Conservation (phyloP, 2,329 filamentous ascomycete genomes). For the Rutstroemia sp. region DNA sequence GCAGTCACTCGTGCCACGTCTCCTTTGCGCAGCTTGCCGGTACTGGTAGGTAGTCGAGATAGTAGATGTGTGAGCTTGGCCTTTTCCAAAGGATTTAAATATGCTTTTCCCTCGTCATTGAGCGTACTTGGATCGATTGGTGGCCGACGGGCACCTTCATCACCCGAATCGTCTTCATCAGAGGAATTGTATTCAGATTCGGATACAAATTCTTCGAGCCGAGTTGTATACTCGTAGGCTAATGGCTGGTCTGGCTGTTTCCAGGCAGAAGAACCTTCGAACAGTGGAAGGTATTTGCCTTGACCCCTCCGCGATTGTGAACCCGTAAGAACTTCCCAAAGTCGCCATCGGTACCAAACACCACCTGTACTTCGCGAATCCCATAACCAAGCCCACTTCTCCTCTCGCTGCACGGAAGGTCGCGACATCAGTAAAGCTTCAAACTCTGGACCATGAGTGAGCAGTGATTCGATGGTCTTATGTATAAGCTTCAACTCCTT, state of each 20-base stretch:
- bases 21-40: conserved; percentile 69
- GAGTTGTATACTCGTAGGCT: conserved; percentile 74
- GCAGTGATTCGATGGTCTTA: conserved; percentile 72
- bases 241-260: conserved; percentile 63
- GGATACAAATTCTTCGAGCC: conserved; percentile 70
- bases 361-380: conserved; percentile 72
- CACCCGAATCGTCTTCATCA: conserved; percentile 68
- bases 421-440: conserved; percentile 88
- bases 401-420: conserved; percentile 73
- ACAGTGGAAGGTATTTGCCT: conserved; percentile 55
- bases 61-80: conserved; percentile 79
- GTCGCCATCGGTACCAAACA: conserved; percentile 85
- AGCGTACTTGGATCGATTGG: conserved; percentile 30
- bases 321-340: conserved; percentile 81
- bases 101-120: conserved; percentile 36
- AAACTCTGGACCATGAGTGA: conserved; percentile 77
- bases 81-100: conserved; percentile 76
- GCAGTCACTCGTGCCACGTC: conserved; percentile 80
- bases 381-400: conserved; percentile 93
- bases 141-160: conserved; percentile 36
- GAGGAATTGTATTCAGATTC: conserved; percentile 82
- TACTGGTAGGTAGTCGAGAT: conserved; percentile 70
- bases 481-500: conserved; percentile 78
- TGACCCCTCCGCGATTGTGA: conserved; percentile 39
- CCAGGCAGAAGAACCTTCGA: conserved; percentile 75